Evolutionary conservation across 306 rosid genomes (phyloP).

Genomic region (Castanospermum australe): DNA sequence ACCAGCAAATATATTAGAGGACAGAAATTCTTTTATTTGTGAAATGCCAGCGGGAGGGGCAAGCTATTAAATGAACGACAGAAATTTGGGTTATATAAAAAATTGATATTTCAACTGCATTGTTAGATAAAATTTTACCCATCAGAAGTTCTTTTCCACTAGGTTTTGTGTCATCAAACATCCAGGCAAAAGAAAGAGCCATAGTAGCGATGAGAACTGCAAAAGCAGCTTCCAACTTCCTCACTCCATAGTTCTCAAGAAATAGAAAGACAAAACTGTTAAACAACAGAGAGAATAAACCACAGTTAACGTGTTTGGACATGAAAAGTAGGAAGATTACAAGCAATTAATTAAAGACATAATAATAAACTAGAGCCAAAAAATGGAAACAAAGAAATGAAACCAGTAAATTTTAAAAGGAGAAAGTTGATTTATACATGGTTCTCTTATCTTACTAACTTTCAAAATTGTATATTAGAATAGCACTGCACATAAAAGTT

Average conservation of each 20-base stretch:
- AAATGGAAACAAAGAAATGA: neutral
- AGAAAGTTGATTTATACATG: neutral
- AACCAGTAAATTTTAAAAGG: neutral
- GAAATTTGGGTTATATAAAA: neutral
- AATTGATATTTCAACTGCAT: neutral
- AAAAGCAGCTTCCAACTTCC: constrained; percentile 91
- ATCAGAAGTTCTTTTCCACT: constrained; percentile 64
- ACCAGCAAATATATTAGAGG: neutral
- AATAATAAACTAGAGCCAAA: neutral
- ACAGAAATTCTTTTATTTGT: neutral
- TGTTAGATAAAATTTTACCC: constrained; percentile 42
- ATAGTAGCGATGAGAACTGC: constrained; percentile 75
- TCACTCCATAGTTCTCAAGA: constrained; percentile 91
- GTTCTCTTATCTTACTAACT: neutral
- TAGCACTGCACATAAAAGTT: neutral
- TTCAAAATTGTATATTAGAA: neutral
- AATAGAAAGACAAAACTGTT: constrained; percentile 76
- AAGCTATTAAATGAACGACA: neutral
- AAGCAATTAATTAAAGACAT: neutral
- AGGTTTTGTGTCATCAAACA: constrained; percentile 82
- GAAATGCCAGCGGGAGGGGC: neutral
- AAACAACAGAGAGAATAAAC: constrained; percentile 27
- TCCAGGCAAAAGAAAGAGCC: constrained; percentile 90
- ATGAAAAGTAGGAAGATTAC: neutral
- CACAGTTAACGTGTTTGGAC: constrained; percentile 27